These are phyloP conservation scores for Mycena crocata DNA, from an alignment of 768 basidiomycete genomes.

Conservation along the genomic window DNA sequence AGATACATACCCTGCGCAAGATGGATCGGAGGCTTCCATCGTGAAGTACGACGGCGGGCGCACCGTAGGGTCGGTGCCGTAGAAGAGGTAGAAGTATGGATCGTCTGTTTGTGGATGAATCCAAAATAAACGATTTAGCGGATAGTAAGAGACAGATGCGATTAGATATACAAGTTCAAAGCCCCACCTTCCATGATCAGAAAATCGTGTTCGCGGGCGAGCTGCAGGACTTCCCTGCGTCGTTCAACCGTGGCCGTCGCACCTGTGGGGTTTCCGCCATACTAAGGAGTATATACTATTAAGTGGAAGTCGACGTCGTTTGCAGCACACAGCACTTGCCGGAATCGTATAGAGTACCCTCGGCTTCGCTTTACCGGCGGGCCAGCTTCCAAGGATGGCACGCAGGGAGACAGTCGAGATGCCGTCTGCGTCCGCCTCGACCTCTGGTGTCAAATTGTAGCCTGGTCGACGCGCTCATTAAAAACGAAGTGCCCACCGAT, in stretches of 20 bases:
- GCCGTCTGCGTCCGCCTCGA: slow-evolving; percentile 81
- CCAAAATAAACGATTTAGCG: too few relatives aligned
- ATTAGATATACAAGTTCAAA: neutral
- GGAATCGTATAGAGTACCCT: slow-evolving; percentile 86
- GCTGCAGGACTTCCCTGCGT: slow-evolving; percentile 74
- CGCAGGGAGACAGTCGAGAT: slow-evolving; percentile 71
- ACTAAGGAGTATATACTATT: slow-evolving; percentile 50
- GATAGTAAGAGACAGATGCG: too few relatives aligned
- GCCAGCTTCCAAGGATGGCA: slow-evolving; percentile 80
- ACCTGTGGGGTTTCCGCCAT: slow-evolving; percentile 90
- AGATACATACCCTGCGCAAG: slow-evolving; percentile 40
- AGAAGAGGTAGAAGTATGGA: slow-evolving; percentile 85
- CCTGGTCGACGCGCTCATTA: neutral
- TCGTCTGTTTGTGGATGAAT: too few relatives aligned
- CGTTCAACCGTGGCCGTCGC: slow-evolving; percentile 79
- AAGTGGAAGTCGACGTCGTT: neutral
- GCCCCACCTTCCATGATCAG: slow-evolving; percentile 85
- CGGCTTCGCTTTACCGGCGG: slow-evolving; percentile 74
- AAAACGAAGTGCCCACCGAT: slow-evolving; percentile 57
- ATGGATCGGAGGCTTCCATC: slow-evolving; percentile 73
- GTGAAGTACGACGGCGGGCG: slow-evolving; percentile 85
- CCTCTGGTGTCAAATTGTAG: slow-evolving; percentile 61
- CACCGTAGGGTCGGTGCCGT: slow-evolving; percentile 63
- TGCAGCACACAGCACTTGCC: slow-evolving; percentile 53
- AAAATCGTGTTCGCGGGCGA: slow-evolving; percentile 80